Evolutionary conservation across 108 stramenopile genomes (phyloP), one percentile per base, ranked within the genome.

Genomic region (Cyclotella sp.): DNA sequence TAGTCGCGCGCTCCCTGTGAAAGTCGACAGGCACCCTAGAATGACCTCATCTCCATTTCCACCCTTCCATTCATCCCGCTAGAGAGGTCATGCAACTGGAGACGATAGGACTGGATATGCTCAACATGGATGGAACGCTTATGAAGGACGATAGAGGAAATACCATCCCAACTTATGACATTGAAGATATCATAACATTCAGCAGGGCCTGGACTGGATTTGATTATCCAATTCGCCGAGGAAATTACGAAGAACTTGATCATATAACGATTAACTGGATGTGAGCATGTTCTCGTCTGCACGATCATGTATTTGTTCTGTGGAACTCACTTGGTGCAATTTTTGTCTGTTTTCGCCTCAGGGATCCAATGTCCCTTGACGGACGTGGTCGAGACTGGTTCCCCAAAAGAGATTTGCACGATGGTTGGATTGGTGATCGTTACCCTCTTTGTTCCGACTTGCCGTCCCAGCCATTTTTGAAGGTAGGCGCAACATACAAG

Each of bases 161-260:
- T 40, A n/a, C 71, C 4, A 21, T 80, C 3, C 70, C 61, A 9
- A 67, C 73, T 0, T 84, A 87, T 49, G 65, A 68, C 57, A 75
- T 53, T 27, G 63, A 74, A 14, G 81, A 84, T 53, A 84, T 87
- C 52, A 16, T 84, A 14, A 29, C 44, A 11, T 78, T 75, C 61
- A 81, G 84, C 14, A 72, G 84, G 24, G 82, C 44, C 0, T 85
- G 84, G 87, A 87, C 87, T 40, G 87, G 82, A 3, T 85, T 85
- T 53, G 29, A 28, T 11, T 30, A 5, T 22, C 51, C 67, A 2
- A 30, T 51, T 30, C 71, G 71, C 16, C 47, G 74, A 16, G 74
- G 64, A 13, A 75, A 75, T 18, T 46, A 67, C 40, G 74, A 75
- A 55, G 74, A 75, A 22, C 26, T 45, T 24, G 64, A 63, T 24